Conservation (phyloP, 2,329 filamentous ascomycete genomes). For the Fusarium pseudocircinatum region DNA sequence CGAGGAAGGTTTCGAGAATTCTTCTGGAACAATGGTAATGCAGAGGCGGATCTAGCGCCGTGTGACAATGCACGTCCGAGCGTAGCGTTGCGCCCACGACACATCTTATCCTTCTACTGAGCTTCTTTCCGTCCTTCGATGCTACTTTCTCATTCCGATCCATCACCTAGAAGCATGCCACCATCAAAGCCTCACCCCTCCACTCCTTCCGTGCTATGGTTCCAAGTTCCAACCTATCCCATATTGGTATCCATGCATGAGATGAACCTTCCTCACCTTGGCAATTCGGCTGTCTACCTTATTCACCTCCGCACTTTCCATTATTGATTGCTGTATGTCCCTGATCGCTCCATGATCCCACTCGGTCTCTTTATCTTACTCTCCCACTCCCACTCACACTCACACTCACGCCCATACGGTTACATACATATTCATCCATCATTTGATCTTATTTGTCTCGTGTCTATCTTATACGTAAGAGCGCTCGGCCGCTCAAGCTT, state of each 20-base stretch:
- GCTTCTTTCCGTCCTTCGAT: constrained; percentile 30
- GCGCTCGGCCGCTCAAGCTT: constrained; percentile 12
- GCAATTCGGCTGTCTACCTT: neutral
- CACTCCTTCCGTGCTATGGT: constrained; percentile 14
- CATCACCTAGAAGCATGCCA: constrained; percentile 11
- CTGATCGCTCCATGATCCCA: neutral
- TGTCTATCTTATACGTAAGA: constrained; percentile 18
- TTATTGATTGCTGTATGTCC: neutral
- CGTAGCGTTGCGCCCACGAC: constrained; percentile 34
- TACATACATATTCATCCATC: neutral
- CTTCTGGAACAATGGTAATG: constrained; percentile 42
- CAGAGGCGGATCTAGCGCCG: constrained; percentile 29
- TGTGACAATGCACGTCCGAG: constrained; percentile 28
- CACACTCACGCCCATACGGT: neutral
- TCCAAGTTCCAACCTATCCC: neutral
- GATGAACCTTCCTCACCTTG: neutral
- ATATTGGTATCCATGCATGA: constrained; percentile 1
- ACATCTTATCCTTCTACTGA: constrained; percentile 31
- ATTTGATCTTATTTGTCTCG: neutral
- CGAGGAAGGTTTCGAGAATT: constrained; percentile 51
- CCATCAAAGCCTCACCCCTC: constrained; percentile 22
- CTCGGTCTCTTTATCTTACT: constrained; percentile 2
- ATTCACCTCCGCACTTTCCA: neutral
- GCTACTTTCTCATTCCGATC: constrained; percentile 29
- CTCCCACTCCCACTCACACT: neutral